Conservation (phyloP, 352 stramenopile genomes). For the Phytophthora pini region DNA sequence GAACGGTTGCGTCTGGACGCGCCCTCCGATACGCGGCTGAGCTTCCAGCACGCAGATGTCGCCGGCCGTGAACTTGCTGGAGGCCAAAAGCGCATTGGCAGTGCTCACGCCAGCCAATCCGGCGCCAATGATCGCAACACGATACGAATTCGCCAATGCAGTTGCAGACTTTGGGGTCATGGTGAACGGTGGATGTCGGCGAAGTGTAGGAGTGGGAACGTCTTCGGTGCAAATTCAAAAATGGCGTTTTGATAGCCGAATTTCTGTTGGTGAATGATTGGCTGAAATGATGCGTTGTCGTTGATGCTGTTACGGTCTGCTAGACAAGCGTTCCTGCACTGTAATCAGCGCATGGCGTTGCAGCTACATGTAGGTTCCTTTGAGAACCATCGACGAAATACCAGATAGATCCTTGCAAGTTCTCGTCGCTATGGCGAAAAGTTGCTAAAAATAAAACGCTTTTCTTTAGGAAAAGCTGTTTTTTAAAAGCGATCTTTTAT, state of each 20-base stretch:
- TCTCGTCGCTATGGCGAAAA: too few species aligned
- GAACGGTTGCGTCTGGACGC: constrained; percentile 57
- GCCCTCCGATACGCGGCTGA: constrained; percentile 53
- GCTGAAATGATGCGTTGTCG: constrained; percentile 6
- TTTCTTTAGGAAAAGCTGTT: too few species aligned
- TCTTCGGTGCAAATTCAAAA: too few species aligned
- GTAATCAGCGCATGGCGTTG: constrained; percentile 10
- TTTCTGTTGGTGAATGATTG: constrained; percentile 3
- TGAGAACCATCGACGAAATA: too few species aligned
- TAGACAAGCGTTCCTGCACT: neutral
- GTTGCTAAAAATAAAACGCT: too few species aligned
- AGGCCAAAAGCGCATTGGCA: constrained; percentile 47
- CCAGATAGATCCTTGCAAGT: too few species aligned
- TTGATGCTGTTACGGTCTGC: constrained; percentile 18
- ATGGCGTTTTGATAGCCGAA: too few species aligned
- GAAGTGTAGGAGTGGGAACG: too few species aligned
- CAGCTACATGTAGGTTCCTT: neutral
- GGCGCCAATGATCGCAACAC: constrained; percentile 55
- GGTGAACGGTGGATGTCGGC: neutral
- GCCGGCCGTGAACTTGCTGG: constrained; percentile 33
- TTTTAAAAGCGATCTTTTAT: too few species aligned
- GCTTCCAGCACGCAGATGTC: constrained; percentile 63
- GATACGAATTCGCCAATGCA: constrained; percentile 29
- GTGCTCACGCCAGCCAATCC: constrained; percentile 56
- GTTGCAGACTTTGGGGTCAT: constrained; percentile 20